Evolutionary conservation across 2,329 filamentous ascomycete species (phyloP), one percentile per base, ranked within the genome.

Genomic region (Diplodia seriata): DNA sequence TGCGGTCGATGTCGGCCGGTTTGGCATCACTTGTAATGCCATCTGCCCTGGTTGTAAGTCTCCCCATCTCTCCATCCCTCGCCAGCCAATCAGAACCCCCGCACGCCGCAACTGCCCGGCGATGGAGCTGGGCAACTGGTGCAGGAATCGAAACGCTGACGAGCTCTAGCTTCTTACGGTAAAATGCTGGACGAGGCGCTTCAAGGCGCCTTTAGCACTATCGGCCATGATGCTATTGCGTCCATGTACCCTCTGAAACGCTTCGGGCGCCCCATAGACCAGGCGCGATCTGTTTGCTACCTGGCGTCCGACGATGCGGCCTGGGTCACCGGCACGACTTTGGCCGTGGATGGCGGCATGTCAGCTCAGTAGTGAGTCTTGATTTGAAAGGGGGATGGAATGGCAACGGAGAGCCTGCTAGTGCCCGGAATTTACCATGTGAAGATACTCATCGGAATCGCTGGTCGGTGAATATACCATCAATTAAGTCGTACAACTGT

Each of bases 261-360:
- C 2, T 50, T 62, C 31, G 57, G 57, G 5, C 38, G 40, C n/a
- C 15, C 72, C 3, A 68, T 70, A 9, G 72, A 76, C 54, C 69
- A 72, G 36, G 74, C 74, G 4, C 59, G 74, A 29, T 76, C 76
- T 14, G 81, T 80, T 0, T 78, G 83, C 5, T 80, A 80, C 69
- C 69, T 83, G 29, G 79, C 79, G 0, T 81, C 80, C 57, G 80
- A 81, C 15, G 81, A 83, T 71, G 80, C 79, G 0, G 72, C 71
- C 18, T 83, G 77, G 76, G 73, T 82, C 4, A 82, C 81, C 20
- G 81, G 81, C 1, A 74, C 78, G 7, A 71, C 73, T 7, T 66
- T 82, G 59, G 73, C 78, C 4, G 76, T 82, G 5, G 81, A 83
- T 74, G 81, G 81, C 15, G 81, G 80, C 7, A 62, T 49, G 8